Conservation (phyloP, 2,329 filamentous ascomycete genomes). For the Fusarium hainanense region DNA sequence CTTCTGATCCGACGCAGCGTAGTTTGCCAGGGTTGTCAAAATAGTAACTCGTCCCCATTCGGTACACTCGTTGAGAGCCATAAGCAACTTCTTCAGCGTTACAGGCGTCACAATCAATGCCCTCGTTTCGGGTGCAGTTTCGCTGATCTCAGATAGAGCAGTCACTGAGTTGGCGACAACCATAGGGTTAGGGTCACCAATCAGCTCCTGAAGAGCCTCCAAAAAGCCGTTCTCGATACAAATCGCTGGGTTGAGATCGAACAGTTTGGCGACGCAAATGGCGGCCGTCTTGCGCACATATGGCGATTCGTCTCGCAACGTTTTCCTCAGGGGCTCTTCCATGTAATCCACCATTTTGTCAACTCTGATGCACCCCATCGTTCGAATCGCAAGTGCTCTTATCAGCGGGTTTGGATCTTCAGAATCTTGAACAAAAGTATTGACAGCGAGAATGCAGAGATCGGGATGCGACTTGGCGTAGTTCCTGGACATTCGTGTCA, state of each 20-base stretch:
- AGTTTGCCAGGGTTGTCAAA: slow-evolving; percentile 87
- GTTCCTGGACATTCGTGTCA: slow-evolving; percentile 72
- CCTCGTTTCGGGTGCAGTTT: slow-evolving; percentile 89
- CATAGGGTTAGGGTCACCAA: slow-evolving; percentile 98
- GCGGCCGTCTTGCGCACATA: slow-evolving; percentile 98
- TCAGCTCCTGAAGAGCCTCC: slow-evolving; percentile 92
- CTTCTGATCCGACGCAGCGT: slow-evolving; percentile 87
- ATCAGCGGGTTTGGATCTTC: slow-evolving; percentile 98
- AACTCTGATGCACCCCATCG: slow-evolving; percentile 98
- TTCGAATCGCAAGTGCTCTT: slow-evolving; percentile 92
- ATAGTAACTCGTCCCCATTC: slow-evolving; percentile 98
- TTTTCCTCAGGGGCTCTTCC: slow-evolving; percentile 97
- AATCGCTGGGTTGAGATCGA: slow-evolving; percentile 91
- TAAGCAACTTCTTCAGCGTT: slow-evolving; percentile 92
- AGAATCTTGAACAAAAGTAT: slow-evolving; percentile 98
- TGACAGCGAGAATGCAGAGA: slow-evolving; percentile 97
- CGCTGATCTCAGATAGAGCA: slow-evolving; percentile 89
- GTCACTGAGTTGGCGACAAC: slow-evolving; percentile 98
- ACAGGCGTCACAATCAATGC: slow-evolving; percentile 84
- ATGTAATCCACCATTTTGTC: slow-evolving; percentile 99
- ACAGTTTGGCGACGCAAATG: slow-evolving; percentile 97
- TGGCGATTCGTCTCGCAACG: slow-evolving; percentile 93
- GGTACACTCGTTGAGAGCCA: slow-evolving; percentile 97
- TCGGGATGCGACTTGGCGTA: slow-evolving; percentile 99
- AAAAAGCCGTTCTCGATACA: slow-evolving; percentile 98